Base-by-base conservation (phyloP, 441 rosid species). In the Isatis lusitanica region DNA sequence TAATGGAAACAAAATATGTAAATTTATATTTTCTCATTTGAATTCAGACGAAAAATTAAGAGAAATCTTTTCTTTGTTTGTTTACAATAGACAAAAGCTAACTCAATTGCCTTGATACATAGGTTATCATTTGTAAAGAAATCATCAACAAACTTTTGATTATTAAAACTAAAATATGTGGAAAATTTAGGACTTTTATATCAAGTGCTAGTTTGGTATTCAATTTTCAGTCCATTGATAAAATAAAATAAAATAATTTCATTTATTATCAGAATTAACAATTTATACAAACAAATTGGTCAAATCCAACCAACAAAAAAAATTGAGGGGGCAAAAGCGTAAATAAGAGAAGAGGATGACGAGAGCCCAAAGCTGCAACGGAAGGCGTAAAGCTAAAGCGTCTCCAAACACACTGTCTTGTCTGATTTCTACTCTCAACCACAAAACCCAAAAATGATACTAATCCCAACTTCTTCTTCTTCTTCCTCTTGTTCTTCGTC, bases 401-500 rank as follows among this genome's bases (percentile, higher is more conserved):
- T 66, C 59, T 13, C 61, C 9, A 12, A 66, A 70, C 65, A 21
- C 67, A 66, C 31, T 51, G 15, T 28, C 48, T 10, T 16, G 69
- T 61, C 74, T 28, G 74, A 62, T 52, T 62, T 53, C 35, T 55
- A 18, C 18, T 67, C 40, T 61, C 50, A 55, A 63, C 75, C 71
- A 47, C 71, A 70, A 63, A 68, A 35, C 2, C n/a, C n/a, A 4
- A 61, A 74, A 55, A 76, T 76, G 79, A 1, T 76, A 56, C 79
- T 63, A 76, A 56, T 76, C 62, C 75, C 79, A 47, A 70, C 66
- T 55, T 63, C 78, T n/a, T 50, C 78, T 9, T 74, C 78, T 13
- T 65, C 77, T 4, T 47, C n/a, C n/a, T n/a, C 75, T 0, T 57
- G 63, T 11, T 61, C 71, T 31, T 61, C 66, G 12, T 43, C 63